Evolutionary conservation across 208 protist genomes (phyloP), one percentile per base, ranked within the genome.

Genomic region (Leishmania turanica): DNA sequence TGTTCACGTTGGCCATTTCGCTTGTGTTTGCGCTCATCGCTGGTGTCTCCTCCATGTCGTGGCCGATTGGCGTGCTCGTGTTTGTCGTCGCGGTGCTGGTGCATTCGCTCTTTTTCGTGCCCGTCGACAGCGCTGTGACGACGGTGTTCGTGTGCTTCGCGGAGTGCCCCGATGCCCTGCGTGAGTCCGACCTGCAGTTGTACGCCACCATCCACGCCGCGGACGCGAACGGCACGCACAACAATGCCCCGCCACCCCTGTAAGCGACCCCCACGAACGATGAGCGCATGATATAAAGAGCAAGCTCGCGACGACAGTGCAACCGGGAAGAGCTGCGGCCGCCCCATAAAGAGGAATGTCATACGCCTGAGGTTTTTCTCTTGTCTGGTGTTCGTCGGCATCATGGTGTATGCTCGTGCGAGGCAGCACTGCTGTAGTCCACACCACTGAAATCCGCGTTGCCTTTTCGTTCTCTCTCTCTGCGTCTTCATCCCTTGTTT

Each of bases 61-160:
- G 81, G 77, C 71, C 77, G 24, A 34, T 89, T 27, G 89, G 91
- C 62, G 79, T 93, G 47, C 31, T 96, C 60, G 84, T 86, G 64
- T 93, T 96, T 75, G 45, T 93, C 47, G 75, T 92, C 2, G 65
- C 88, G 9, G 45, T 88, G 9, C 58, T 96, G 0, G 88, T 98
- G 51, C 87, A 91, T 42, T 21, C 71, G 8, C 78, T 97, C 74
- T 83, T 98, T 60, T 92, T 97, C 37, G 80, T 83, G n/a, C 77
- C 89, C 58, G 84, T 98, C 21, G 85, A 80, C 58, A 97, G 93
- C 83, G 88, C 90, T 6, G 89, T 96, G 62, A 91, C 91, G 31
- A 96, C 96, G 1, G 83, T 97, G 45, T 98, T 98, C 87, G 94
- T 98, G 31, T 97, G 96, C 83, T 97, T 96, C 75, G 96, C 93